phyloP scores from a whole-genome alignment of 2,329 filamentous ascomycete species.

The Aureobasidium musti region DNA sequence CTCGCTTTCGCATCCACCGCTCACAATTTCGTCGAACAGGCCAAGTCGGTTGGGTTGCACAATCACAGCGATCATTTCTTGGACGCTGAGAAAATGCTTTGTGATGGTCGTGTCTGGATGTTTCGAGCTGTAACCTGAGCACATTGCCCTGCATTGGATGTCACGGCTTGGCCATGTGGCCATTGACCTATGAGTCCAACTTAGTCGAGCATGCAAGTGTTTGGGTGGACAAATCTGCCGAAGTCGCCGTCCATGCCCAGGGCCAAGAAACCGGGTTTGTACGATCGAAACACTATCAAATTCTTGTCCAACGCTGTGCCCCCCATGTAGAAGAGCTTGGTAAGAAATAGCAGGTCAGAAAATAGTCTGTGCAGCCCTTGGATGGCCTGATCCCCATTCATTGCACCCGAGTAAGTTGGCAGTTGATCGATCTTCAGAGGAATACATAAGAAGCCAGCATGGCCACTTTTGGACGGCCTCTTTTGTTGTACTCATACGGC shows the following conservation, averaged over 20 bases:
- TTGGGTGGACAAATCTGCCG: not conserved
- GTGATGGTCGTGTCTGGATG: slow-evolving; percentile 10
- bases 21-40: slow-evolving; percentile 1
- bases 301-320: slow-evolving; percentile 12
- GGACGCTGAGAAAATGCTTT: not conserved
- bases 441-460: slow-evolving; percentile 1
- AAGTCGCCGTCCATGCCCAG: not conserved
- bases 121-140: not conserved
- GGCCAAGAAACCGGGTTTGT: slow-evolving; percentile 16
- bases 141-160: slow-evolving; percentile 5
- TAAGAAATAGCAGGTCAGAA: slow-evolving; percentile 1
- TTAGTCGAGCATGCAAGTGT: not conserved
- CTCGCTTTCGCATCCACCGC: not conserved
- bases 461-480: not conserved
- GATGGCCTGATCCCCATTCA: slow-evolving; percentile 13
- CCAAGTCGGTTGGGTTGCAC: slow-evolving; percentile 24
- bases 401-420: slow-evolving; percentile 6
- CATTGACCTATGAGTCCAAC: not conserved
- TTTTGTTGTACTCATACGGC: not conserved
- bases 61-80: slow-evolving; percentile 16
- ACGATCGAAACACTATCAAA: slow-evolving; percentile 20
- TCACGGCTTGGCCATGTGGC: slow-evolving; percentile 10
- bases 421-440: not conserved
- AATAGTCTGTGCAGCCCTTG: slow-evolving; percentile 11
- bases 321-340: slow-evolving; percentile 18